These are phyloP conservation scores for Verticillium tricorpus DNA, from an alignment of 2,329 filamentous ascomycete genomes.

Conservation along the genomic window DNA sequence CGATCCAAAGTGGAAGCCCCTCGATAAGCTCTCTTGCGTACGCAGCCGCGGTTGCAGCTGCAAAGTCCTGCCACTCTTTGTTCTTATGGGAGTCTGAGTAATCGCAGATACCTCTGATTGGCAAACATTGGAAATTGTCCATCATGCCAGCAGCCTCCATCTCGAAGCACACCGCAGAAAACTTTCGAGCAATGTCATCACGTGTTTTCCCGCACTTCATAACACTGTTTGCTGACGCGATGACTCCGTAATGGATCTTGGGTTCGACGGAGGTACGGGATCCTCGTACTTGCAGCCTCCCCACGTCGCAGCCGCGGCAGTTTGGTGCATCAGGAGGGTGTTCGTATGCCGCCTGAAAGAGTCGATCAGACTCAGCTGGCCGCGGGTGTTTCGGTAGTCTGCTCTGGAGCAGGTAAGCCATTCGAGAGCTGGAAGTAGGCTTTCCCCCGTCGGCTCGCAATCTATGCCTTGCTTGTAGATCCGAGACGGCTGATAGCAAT, in stretches of 20 bases:
- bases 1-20: accelerated
- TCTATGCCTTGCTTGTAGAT: slow-evolving; percentile 8
- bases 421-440: not conserved
- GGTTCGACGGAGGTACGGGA: not conserved
- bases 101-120: slow-evolving; percentile 30
- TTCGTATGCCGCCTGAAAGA: not conserved
- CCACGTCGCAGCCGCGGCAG: slow-evolving; percentile 2
- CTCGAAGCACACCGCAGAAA: slow-evolving; percentile 15
- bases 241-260: slow-evolving; percentile 12
- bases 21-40: slow-evolving; percentile 13
- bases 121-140: slow-evolving; percentile 19
- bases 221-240: slow-evolving; percentile 25
- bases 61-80: slow-evolving; percentile 27
- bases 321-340: not conserved
- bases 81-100: slow-evolving; percentile 33
- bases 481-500: not conserved
- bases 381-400: not conserved
- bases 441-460: not conserved
- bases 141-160: slow-evolving; percentile 20
- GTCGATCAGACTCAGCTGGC: not conserved
- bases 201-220: slow-evolving; percentile 24
- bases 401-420: not conserved
- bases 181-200: slow-evolving; percentile 17
- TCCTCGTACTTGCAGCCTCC: not conserved
- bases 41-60: slow-evolving; percentile 24